Base-by-base conservation (phyloP, 1,284 basidiomycete genomes). In the Naganishia albida region DNA sequence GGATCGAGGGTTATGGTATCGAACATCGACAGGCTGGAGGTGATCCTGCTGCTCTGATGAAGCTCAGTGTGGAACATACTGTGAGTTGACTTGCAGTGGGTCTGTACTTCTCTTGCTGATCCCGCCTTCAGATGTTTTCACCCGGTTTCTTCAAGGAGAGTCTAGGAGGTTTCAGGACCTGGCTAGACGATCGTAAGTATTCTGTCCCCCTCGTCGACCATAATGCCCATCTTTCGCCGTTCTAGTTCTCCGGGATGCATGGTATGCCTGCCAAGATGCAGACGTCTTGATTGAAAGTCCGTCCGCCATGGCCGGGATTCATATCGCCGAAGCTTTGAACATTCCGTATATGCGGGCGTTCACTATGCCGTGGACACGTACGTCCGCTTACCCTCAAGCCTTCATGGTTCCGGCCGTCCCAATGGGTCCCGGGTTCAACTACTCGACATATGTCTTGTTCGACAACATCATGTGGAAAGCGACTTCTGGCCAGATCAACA, bases 61-160 rank as follows among this genome's bases (percentile, higher is more conserved):
- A 79, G 70, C 74, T 80, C 4, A 76, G 73, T 44, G 77, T 79
- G 28, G 81, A 82, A 57, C 86, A 88, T 73, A 85, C 64, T 18
- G 56, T 60, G 38, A 18, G 56, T 46, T 84, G 78, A 83, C 83
- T 66, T 38, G 72, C 62, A 16, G 10, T 13, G 42, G 26, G 16
- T 23, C 7, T 7, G 30, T n/a, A 52, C 51, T 46, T 40, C 10
- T 55, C 30, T 40, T 16, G 52, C n/a, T 64, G 68, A 44, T 69
- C 40, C 23, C 16, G 18, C 4, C 28, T 13, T 16, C 28, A 88
- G 82, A 90, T 90, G 83, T 90, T 91, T 77, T 89, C 88, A 0
- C 86, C 89, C 0, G 86, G 87, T n/a, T 91, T 90, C 75, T 87
- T 91, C 80, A 87, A 84, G 71, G 86, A 89, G 74, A 86, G 86